phyloP scores from a whole-genome alignment of 1,284 basidiomycete genomes.

The Ustilago lituana region DNA sequence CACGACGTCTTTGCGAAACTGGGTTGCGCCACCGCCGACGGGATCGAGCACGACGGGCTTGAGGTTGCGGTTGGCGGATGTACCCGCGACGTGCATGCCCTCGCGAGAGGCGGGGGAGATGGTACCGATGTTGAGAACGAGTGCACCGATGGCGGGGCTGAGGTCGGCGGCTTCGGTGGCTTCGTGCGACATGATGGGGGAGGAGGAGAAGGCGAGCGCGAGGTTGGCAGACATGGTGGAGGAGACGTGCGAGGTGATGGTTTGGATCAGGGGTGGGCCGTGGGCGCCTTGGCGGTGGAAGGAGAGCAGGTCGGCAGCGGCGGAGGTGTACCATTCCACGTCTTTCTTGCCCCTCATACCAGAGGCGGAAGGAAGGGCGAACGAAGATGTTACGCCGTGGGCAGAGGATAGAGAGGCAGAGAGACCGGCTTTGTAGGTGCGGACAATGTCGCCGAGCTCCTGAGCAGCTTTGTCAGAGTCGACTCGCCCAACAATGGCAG shows the following conservation, averaged over 20 bases:
- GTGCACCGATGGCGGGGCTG: constrained; percentile 74
- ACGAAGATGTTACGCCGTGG: constrained; percentile 22
- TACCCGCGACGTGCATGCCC: constrained; percentile 84
- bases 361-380: constrained; percentile 9
- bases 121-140: constrained; percentile 92
- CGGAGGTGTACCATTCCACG: constrained; percentile 22
- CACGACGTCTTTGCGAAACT: constrained; percentile 74
- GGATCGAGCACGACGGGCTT: constrained; percentile 88
- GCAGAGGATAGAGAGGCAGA: constrained; percentile 12
- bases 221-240: constrained; percentile 90
- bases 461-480: constrained; percentile 75
- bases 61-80: constrained; percentile 56
- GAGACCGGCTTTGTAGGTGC: constrained; percentile 64
- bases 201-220: constrained; percentile 86
- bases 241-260: constrained; percentile 92
- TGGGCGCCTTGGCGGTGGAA: constrained; percentile 26
- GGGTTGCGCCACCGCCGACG: constrained; percentile 88
- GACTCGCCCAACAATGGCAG: constrained; percentile 80
- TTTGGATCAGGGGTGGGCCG: constrained; percentile 56
- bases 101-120: constrained; percentile 73
- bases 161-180: constrained; percentile 84
- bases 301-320: constrained; percentile 26
- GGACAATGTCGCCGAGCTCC: constrained; percentile 65
- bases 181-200: constrained; percentile 82
- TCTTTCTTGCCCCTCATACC: constrained; percentile 1